A percentile compares a stretch with the other conserved stretches of the same genome.
Evolutionary conservation across 306 rosid genomes (phyloP).

Genomic region (Glycine soja): DNA sequence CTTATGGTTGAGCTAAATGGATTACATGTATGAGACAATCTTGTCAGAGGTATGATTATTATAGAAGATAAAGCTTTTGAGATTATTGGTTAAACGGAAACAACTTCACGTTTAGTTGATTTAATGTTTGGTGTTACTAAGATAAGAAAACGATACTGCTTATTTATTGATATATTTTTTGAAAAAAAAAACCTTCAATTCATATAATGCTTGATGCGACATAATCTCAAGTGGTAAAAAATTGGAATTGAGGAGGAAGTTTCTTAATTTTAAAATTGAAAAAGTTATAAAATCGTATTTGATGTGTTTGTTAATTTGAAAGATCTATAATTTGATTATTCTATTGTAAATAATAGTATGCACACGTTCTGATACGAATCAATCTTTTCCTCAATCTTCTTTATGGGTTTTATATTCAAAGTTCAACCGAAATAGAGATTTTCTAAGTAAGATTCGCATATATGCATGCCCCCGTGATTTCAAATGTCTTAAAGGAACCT

Average conservation of each 20-base stretch:
- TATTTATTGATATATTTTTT: neutral
- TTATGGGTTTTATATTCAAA: constrained; percentile 5
- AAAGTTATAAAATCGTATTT: neutral
- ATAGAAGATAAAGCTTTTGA: too few species aligned
- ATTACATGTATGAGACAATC: too few species aligned
- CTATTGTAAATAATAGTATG: neutral
- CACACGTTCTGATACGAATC: neutral
- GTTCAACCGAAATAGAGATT: constrained; percentile 7
- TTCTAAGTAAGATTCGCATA: constrained; percentile 2
- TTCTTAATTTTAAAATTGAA: neutral
- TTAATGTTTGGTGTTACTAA: too few species aligned
- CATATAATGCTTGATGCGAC: neutral
- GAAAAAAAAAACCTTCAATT: too few species aligned
- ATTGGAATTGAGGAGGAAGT: neutral
- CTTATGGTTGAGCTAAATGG: too few species aligned
- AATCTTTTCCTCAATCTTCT: neutral
- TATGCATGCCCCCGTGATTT: constrained; percentile 19
- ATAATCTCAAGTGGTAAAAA: neutral
- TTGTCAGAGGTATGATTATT: too few species aligned
- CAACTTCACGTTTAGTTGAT: too few species aligned
- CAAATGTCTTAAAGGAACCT: constrained; percentile 10
- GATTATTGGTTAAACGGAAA: too few species aligned
- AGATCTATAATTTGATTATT: constrained; percentile 11
- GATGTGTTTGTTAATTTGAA: neutral
- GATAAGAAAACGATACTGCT: neutral